phyloP scores from a whole-genome alignment of 805 yeast genomes.

The Teunomyces tritomae region DNA sequence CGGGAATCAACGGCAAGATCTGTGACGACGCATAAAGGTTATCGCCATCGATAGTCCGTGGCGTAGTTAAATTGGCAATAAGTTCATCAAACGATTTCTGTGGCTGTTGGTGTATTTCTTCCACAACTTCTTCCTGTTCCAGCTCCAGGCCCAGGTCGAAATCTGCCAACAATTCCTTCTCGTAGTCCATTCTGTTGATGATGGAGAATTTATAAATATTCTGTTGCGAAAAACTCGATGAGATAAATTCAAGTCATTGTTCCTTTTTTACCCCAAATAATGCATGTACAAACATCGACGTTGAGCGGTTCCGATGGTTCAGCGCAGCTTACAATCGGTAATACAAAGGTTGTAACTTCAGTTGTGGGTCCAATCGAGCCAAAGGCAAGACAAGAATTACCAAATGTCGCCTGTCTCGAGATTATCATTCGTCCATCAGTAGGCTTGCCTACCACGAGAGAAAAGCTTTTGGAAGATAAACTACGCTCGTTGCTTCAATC shows the following conservation, averaged over 20 bases:
- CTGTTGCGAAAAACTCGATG: constrained; percentile 4
- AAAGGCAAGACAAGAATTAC: constrained; percentile 77
- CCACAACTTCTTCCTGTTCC: constrained; percentile 7
- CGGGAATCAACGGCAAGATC: constrained; percentile 23
- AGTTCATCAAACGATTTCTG: neutral
- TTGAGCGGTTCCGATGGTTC: constrained; percentile 79
- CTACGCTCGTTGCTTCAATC: constrained; percentile 59
- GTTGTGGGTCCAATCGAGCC: constrained; percentile 93
- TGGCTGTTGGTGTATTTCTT: constrained; percentile 1
- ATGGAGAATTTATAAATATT: neutral
- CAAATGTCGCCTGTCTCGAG: constrained; percentile 74
- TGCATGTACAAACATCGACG: constrained; percentile 23
- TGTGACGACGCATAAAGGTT: constrained; percentile 21
- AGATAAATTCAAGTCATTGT: neutral
- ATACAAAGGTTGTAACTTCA: constrained; percentile 63
- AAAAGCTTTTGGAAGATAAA: constrained; percentile 71
- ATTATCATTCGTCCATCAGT: constrained; percentile 72
- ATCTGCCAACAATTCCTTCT: constrained; percentile 42
- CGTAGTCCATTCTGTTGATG: constrained; percentile 26
- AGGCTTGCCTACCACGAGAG: constrained; percentile 76
- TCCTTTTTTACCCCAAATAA: constrained; percentile 7
- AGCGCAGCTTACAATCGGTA: constrained; percentile 51
- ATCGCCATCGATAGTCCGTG: constrained; percentile 4
- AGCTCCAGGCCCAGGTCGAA: constrained; percentile 31
- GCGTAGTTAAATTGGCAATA: neutral